Conservation (phyloP, 371 early-diverging fungal species). For the Zopfochytrium polystomum region DNA sequence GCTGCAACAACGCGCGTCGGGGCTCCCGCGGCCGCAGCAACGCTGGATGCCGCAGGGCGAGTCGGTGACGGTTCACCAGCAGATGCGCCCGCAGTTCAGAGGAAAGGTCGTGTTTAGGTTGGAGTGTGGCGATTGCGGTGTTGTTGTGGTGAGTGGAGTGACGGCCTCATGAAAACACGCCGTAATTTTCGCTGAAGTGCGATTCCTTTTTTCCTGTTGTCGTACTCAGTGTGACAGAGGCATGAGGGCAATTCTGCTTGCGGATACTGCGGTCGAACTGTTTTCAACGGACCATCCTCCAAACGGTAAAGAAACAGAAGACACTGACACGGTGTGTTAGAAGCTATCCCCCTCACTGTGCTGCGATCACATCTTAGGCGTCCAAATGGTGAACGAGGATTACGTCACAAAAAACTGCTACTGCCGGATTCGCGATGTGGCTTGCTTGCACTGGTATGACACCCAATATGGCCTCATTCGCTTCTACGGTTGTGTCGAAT, state of each 20-base stretch:
- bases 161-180: neutral
- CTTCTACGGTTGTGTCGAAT: too few relatives aligned
- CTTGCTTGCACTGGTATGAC: constrained; percentile 82
- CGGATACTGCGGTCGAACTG: constrained; percentile 73
- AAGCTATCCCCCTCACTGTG: neutral
- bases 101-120: constrained; percentile 61
- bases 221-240: constrained; percentile 61
- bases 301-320: constrained; percentile 52
- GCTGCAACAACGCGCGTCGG: neutral
- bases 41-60: neutral
- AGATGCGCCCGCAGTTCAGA: constrained; percentile 46
- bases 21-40: neutral
- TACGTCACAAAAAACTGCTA: constrained; percentile 89
- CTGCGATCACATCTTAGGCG: constrained; percentile 57
- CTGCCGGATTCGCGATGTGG: constrained; percentile 91
- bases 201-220: neutral
- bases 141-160: constrained; percentile 40
- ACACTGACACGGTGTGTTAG: neutral
- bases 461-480: too few relatives aligned
- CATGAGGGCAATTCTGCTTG: constrained; percentile 87
- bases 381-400: constrained; percentile 85
- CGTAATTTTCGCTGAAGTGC: neutral
- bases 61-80: constrained; percentile 5
- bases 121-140: constrained; percentile 55
- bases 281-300: constrained; percentile 86